phyloP scores from a whole-genome alignment of 257 asterid genomes.

The Nicotiana tabacum region DNA sequence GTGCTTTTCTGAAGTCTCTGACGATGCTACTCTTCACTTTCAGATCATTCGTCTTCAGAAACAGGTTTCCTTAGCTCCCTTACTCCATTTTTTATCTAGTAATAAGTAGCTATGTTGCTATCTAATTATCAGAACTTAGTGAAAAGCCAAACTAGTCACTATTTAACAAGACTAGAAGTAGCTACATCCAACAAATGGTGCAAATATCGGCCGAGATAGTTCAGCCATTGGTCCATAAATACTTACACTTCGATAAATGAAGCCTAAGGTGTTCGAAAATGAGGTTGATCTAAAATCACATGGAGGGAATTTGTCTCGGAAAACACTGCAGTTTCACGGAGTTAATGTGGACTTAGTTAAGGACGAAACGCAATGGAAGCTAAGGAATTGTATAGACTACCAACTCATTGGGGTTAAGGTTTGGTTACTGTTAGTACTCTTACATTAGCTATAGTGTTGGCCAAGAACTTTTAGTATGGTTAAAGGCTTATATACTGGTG shows the following conservation, averaged over 20 bases:
- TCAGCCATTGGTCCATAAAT: background rate
- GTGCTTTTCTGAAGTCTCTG: slow-evolving; percentile 61
- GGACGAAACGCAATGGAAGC: background rate
- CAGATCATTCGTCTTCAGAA: slow-evolving; percentile 79
- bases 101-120: background rate
- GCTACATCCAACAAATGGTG: too few relatives aligned
- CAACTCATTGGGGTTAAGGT: background rate
- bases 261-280: background rate
- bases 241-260: background rate
- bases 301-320: background rate
- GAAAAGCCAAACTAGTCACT: too few relatives aligned
- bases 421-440: background rate
- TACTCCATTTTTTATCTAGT: background rate
- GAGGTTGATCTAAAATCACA: background rate
- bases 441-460: background rate
- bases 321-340: background rate
- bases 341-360: background rate
- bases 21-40: slow-evolving; percentile 57
- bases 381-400: background rate
- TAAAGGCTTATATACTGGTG: background rate
- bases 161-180: too few relatives aligned
- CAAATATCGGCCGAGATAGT: too few relatives aligned
- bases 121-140: background rate
- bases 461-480: background rate
- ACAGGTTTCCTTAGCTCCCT: slow-evolving; percentile 42